Conservation (phyloP, 2,329 filamentous ascomycete species). For the Westerdykella sp. region DNA sequence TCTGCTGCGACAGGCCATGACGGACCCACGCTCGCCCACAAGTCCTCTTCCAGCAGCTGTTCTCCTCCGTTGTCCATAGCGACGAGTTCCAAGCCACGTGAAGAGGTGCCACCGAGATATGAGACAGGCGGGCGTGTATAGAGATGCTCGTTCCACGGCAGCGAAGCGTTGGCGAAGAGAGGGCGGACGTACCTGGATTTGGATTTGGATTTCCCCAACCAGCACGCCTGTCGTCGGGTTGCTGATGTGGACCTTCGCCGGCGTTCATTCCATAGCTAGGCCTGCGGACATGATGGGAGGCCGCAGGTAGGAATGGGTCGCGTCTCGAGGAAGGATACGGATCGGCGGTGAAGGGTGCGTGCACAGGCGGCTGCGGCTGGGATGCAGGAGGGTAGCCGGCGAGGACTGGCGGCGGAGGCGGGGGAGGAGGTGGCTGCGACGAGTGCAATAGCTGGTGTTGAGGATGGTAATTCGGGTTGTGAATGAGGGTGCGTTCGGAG, state of each 20-base stretch:
- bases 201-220: constrained; percentile 25
- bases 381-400: constrained; percentile 29
- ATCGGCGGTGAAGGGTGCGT: constrained; percentile 42
- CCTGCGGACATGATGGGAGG: constrained; percentile 33
- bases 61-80: no score
- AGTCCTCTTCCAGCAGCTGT: no score
- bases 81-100: neutral
- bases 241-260: constrained; percentile 23
- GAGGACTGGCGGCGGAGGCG: constrained; percentile 24
- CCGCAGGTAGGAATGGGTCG: constrained; percentile 42
- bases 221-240: constrained; percentile 26
- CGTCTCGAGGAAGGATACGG: constrained; percentile 43
- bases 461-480: constrained; percentile 56
- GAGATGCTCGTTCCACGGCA: no score
- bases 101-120: neutral
- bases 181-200: constrained; percentile 30
- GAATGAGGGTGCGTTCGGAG: constrained; percentile 40
- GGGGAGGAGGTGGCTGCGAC: constrained; percentile 5
- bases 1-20: no score
- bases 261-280: constrained; percentile 37
- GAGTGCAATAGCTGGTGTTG: constrained; percentile 17
- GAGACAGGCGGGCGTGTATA: no score
- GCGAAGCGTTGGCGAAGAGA: neutral
- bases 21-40: no score
- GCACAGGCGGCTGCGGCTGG: constrained; percentile 33